A percentile compares a stretch with the other conserved stretches of the same genome.
Evolutionary conservation across 1,284 basidiomycete genomes (phyloP).

Genomic region (Taiwanofungus camphoratus): DNA sequence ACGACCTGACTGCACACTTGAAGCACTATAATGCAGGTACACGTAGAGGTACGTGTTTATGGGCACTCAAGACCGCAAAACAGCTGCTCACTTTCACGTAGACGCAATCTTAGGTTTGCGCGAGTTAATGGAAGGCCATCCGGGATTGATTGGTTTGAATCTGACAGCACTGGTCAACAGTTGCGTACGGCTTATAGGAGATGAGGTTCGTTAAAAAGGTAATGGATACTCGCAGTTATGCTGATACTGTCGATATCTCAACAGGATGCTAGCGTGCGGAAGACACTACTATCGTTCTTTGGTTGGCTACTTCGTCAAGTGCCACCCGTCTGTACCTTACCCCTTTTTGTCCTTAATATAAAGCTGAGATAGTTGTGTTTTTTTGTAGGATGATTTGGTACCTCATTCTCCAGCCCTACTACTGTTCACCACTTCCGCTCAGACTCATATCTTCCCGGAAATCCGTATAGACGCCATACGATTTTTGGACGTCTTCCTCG

Average conservation of each 20-base stretch:
- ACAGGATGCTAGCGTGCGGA: slow-evolving; percentile 64
- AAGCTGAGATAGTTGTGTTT: too few species aligned
- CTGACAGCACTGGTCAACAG: slow-evolving; percentile 63
- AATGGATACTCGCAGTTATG: not conserved
- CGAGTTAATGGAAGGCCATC: slow-evolving; percentile 72
- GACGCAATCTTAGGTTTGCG: slow-evolving; percentile 81
- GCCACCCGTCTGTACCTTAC: slow-evolving; percentile 40
- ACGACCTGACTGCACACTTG: slow-evolving; percentile 74
- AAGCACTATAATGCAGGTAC: slow-evolving; percentile 80
- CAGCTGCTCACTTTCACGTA: slow-evolving; percentile 22
- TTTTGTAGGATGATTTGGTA: slow-evolving; percentile 49
- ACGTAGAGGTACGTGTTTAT: slow-evolving; percentile 52
- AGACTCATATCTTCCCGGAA: slow-evolving; percentile 93
- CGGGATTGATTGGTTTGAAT: slow-evolving; percentile 48
- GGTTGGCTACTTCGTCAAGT: slow-evolving; percentile 70
- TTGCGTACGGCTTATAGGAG: slow-evolving; percentile 69
- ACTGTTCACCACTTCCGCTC: slow-evolving; percentile 85
- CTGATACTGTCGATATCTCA: not conserved
- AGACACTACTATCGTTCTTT: slow-evolving; percentile 53
- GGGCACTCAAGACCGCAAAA: not conserved
- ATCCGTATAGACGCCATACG: slow-evolving; percentile 88
- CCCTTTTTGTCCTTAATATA: not conserved
- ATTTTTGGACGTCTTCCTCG: slow-evolving; percentile 76
- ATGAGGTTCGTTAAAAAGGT: slow-evolving; percentile 54
- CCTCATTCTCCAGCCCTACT: slow-evolving; percentile 74